Percentiles rank a stretch among this genome's conserved stretches.
These are phyloP conservation scores for Fusarium tupiense DNA, from an alignment of 2,329 filamentous ascomycete species.

Conservation along the genomic window DNA sequence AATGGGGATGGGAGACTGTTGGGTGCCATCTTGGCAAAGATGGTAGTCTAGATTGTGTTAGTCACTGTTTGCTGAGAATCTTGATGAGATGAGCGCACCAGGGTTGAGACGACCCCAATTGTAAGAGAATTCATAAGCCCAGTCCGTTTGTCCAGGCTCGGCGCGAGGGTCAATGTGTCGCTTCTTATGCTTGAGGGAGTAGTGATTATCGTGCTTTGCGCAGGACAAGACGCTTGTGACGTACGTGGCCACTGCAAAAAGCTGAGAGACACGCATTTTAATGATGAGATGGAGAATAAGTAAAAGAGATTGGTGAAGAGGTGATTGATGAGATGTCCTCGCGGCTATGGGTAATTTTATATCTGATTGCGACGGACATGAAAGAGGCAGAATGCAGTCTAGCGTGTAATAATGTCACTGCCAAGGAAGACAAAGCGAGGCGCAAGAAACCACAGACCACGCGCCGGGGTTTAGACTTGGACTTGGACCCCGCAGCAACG, in stretches of 20 bases:
- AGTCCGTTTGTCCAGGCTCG: neutral
- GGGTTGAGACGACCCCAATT: conserved; percentile 32
- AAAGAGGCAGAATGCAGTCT: neutral
- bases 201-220: conserved; percentile 22
- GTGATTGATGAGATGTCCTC: neutral
- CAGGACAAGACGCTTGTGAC: conserved; percentile 2
- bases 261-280: conserved; percentile 10
- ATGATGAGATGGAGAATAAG: accelerated
- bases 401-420: conserved; percentile 14
- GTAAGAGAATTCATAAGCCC: conserved; percentile 33
- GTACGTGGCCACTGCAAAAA: neutral
- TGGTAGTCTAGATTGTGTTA: conserved; percentile 10
- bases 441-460: neutral
- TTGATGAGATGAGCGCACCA: neutral
- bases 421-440: neutral
- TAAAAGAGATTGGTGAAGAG: neutral
- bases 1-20: conserved; percentile 28
- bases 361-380: neutral
- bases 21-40: conserved; percentile 33
- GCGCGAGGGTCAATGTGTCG: conserved; percentile 22
- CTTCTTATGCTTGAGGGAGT: conserved; percentile 21
- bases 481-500: neutral
- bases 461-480: neutral
- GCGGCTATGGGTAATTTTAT: neutral
- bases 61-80: accelerated